phyloP scores from a whole-genome alignment of 2,329 filamentous ascomycete genomes.

The Thelonectria blattea region DNA sequence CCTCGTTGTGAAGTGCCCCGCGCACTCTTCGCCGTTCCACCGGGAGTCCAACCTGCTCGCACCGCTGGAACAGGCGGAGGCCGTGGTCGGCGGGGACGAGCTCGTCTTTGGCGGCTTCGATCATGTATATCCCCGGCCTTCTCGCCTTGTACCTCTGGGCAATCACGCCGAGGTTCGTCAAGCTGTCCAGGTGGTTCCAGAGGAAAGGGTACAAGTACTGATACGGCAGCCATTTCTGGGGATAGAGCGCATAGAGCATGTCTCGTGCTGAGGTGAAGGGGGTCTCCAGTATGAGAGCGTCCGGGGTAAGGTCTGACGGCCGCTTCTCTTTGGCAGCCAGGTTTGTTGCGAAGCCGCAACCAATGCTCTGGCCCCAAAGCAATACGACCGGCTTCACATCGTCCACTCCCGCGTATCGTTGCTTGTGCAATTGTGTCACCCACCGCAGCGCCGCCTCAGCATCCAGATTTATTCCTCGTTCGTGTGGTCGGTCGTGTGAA shows the following conservation, averaged over 20 bases:
- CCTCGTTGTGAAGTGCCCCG: slow-evolving; percentile 63
- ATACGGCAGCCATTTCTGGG: slow-evolving; percentile 81
- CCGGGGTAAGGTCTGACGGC: slow-evolving; percentile 47
- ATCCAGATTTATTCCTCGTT: slow-evolving; percentile 73
- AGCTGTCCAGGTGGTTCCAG: slow-evolving; percentile 66
- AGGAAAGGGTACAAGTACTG: slow-evolving; percentile 76
- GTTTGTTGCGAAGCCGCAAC: slow-evolving; percentile 72
- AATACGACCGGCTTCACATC: slow-evolving; percentile 52
- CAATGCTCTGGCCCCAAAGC: slow-evolving; percentile 81
- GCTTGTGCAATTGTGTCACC: slow-evolving; percentile 55
- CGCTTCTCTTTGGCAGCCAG: slow-evolving; percentile 51
- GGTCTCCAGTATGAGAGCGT: slow-evolving; percentile 72
- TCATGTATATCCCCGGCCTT: slow-evolving; percentile 52
- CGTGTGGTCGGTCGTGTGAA: slow-evolving; percentile 72
- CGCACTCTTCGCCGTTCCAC: slow-evolving; percentile 52
- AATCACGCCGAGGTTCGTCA: slow-evolving; percentile 56
- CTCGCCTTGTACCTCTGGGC: slow-evolving; percentile 32
- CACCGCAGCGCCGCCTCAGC: slow-evolving; percentile 68
- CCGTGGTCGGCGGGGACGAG: slow-evolving; percentile 61
- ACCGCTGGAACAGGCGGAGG: slow-evolving; percentile 52
- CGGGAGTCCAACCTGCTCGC: slow-evolving; percentile 53
- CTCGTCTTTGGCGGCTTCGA: slow-evolving; percentile 65
- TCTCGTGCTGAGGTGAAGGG: slow-evolving; percentile 73
- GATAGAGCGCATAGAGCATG: slow-evolving; percentile 76
- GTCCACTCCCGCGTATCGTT: slow-evolving; percentile 23